Evolutionary conservation across 2,329 filamentous ascomycete species (phyloP), one percentile per base, ranked within the genome.

Genomic region (Clarireedia hainanense): DNA sequence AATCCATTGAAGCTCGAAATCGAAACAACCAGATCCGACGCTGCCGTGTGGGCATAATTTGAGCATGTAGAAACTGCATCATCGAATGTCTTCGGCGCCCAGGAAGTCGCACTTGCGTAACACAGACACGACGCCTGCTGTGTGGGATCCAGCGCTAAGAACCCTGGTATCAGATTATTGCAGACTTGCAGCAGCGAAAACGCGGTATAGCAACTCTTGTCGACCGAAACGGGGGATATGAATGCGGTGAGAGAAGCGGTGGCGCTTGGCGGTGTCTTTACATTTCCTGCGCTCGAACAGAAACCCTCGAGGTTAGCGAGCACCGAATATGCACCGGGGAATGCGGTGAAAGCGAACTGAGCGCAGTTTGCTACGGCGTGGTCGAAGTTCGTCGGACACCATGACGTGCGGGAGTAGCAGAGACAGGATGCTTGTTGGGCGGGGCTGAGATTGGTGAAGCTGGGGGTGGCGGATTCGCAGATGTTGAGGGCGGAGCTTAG

Each of bases 351-450:
- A 2, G 64, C 65, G 40, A 59, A 66, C 12, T 50, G 48, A 0
- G 62, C 64, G 37, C 65, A 67, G 2, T 51, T 58, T 9, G 57
- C 55, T 2, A 65, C 61, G 0, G 64, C 64, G 5, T 50, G 46
- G 20, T 67, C 65, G 49, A 67, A 63, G 6, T 63, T 26, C 5
- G 50, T 47, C 1, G 65, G 65, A 4, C 42, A 50, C 65, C 65
- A 67, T 1, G 47, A 20, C 2, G 58, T 60, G 6, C 56, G 58
- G 2, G 61, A 62, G 47, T 67, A 67, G 47, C 65, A 67, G n/a
- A 67, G 61, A 56, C 65, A 67, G 30, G 58, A 50, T 15, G 65
- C 65, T 56, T 67, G 65, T 15, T 52, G 45, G 9, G 62, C 50
- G 6, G 62, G 59, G 9, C 52, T 52, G 0, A 67, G 56, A 2